Conservation (phyloP, 345 rosid species). For the Boechera stricta region DNA sequence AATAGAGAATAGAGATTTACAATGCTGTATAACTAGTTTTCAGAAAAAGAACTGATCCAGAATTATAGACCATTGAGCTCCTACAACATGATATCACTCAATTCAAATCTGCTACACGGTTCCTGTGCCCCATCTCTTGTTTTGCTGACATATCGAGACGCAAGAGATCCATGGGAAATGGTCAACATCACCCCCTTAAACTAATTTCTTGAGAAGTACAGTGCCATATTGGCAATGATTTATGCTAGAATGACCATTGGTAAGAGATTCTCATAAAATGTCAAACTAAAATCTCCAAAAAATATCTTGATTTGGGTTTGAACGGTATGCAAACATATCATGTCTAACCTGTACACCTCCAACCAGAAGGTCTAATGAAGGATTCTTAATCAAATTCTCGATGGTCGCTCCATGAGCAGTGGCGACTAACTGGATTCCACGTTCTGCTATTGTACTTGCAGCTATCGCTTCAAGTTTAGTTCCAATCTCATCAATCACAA, state of each 20-base stretch:
- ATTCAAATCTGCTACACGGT: not conserved
- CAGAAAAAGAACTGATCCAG: not conserved
- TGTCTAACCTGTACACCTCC: constrained; percentile 86
- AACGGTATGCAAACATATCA: constrained; percentile 4
- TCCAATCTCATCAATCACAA: constrained; percentile 94
- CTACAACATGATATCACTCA: constrained; percentile 6
- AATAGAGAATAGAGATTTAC: not conserved
- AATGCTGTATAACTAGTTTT: not conserved
- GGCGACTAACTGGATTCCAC: constrained; percentile 94
- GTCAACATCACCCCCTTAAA: not conserved
- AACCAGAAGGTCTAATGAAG: constrained; percentile 87
- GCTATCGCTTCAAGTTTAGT: constrained; percentile 96
- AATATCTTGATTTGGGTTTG: not conserved
- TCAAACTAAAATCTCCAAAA: constrained; percentile 19
- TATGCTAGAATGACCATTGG: constrained; percentile 14
- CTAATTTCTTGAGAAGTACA: constrained; percentile 1
- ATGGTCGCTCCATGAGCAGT: constrained; percentile 89
- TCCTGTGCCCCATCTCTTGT: not conserved
- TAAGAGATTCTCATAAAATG: constrained; percentile 17
- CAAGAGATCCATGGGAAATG: constrained; percentile 20
- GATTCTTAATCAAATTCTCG: constrained; percentile 87
- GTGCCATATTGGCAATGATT: not conserved
- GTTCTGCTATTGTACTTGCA: constrained; percentile 94
- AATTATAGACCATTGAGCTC: not conserved
- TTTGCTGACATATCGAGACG: not conserved